These are phyloP conservation scores for Themeda triandra DNA, from an alignment of 176 grass and related monocot genomes.

Conservation along the genomic window DNA sequence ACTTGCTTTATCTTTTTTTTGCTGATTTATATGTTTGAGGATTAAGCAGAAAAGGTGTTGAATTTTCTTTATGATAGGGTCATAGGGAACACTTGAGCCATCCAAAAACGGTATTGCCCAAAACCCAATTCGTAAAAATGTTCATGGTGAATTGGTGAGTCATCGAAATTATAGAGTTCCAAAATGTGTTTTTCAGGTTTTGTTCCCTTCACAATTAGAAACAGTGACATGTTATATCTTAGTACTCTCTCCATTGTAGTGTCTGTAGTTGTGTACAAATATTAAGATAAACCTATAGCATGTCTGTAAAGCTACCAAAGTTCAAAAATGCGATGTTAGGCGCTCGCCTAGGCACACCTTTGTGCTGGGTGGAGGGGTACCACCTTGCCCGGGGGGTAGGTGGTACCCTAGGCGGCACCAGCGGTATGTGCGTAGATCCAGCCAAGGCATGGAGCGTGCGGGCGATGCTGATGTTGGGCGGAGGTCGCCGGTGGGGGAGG, in stretches of 20 bases:
- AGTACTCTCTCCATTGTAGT: neutral
- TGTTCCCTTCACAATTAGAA: neutral
- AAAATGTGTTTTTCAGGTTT: neutral
- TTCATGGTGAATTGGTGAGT: neutral
- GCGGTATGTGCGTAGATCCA: too few relatives aligned
- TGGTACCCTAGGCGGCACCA: too few relatives aligned
- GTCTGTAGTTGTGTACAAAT: neutral
- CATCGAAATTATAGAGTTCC: neutral
- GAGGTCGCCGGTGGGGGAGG: too few relatives aligned
- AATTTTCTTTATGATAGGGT: neutral
- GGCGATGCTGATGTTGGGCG: too few relatives aligned
- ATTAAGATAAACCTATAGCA: neutral
- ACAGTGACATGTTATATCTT: neutral
- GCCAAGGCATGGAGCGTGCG: too few relatives aligned
- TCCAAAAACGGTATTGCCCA: neutral
- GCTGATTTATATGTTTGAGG: neutral
- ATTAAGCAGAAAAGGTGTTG: neutral
- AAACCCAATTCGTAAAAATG: neutral
- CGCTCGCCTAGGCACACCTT: too few relatives aligned
- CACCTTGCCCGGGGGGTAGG: too few relatives aligned
- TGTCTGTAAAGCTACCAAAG: too few relatives aligned
- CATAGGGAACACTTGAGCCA: conserved; percentile 1
- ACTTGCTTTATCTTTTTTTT: conserved; percentile 2
- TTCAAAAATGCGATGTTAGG: too few relatives aligned
- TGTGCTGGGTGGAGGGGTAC: too few relatives aligned